phyloP scores from a whole-genome alignment of 2,329 filamentous ascomycete species.

The Cryphonectria radicalis region DNA sequence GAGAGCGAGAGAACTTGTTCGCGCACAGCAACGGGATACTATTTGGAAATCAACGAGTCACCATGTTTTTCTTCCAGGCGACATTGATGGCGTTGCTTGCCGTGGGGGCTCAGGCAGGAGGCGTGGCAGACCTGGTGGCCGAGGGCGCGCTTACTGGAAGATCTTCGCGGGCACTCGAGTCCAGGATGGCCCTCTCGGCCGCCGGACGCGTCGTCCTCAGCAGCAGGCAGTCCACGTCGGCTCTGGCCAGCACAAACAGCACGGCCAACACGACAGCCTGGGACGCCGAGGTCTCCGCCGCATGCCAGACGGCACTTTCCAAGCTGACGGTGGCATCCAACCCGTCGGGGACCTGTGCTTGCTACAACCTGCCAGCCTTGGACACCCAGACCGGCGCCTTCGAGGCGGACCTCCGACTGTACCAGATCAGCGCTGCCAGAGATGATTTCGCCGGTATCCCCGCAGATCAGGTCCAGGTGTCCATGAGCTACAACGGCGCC shows the following conservation, averaged over 20 bases:
- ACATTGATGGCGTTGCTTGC: slow-evolving; percentile 42
- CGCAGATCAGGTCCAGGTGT: slow-evolving; percentile 57
- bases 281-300: slow-evolving; percentile 58
- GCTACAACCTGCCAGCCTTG: slow-evolving; percentile 79
- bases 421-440: slow-evolving; percentile 65
- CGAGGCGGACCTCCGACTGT: slow-evolving; percentile 76
- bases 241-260: slow-evolving; percentile 44
- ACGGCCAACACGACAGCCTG: slow-evolving; percentile 60
- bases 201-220: slow-evolving; percentile 32
- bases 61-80: slow-evolving; percentile 46
- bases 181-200: slow-evolving; percentile 37
- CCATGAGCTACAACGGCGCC: slow-evolving; percentile 58
- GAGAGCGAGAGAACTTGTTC: not conserved
- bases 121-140: slow-evolving; percentile 36
- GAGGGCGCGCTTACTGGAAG: slow-evolving; percentile 34
- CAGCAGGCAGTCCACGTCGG: slow-evolving; percentile 32
- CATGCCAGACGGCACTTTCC: slow-evolving; percentile 63
- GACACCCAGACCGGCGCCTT: slow-evolving; percentile 72
- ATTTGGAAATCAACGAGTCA: slow-evolving; percentile 28
- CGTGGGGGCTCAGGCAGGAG: slow-evolving; percentile 42
- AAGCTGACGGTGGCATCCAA: slow-evolving; percentile 65
- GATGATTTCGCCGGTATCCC: slow-evolving; percentile 58
- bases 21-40: not conserved
- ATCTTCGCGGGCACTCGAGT: slow-evolving; percentile 35
- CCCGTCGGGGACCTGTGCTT: slow-evolving; percentile 76